These are phyloP conservation scores for Wickerhamiella sorbophila DNA, from an alignment of 805 yeast genomes.

Conservation along the genomic window DNA sequence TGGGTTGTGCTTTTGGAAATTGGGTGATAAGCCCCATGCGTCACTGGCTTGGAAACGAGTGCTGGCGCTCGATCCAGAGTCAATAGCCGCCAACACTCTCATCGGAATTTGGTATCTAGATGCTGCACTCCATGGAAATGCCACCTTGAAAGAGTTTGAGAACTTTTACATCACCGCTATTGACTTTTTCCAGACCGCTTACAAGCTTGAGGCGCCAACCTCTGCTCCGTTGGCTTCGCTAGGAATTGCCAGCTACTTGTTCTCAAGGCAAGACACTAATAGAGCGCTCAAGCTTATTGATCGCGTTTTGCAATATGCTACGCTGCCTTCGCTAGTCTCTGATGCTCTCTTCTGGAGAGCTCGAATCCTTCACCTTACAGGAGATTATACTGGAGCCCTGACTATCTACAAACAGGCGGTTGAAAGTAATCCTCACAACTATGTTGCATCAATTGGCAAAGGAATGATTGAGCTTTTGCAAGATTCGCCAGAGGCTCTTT, in stretches of 20 bases:
- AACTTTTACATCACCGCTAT: conserved; percentile 46
- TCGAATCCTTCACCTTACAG: conserved; percentile 47
- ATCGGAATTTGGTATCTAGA: conserved; percentile 58
- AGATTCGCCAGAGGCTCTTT: conserved; percentile 68
- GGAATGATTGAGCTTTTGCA: conserved; percentile 74
- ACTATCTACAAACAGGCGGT: conserved; percentile 58
- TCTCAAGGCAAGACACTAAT: conserved; percentile 47
- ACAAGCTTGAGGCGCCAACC: conserved; percentile 27
- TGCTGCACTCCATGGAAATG: conserved; percentile 41
- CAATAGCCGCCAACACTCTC: conserved; percentile 47
- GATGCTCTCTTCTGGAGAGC: conserved; percentile 79
- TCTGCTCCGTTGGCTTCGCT: conserved; percentile 47
- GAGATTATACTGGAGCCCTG: conserved; percentile 57
- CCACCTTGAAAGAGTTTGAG: conserved; percentile 39
- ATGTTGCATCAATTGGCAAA: conserved; percentile 63
- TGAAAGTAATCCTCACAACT: conserved; percentile 42
- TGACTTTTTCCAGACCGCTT: conserved; percentile 28
- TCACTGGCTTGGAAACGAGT: conserved; percentile 70
- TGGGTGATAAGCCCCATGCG: conserved; percentile 69
- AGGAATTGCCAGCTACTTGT: conserved; percentile 55
- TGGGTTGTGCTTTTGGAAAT: conserved; percentile 85
- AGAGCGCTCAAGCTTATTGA: conserved; percentile 43
- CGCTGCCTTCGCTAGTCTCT: conserved; percentile 32
- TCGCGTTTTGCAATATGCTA: conserved; percentile 32
- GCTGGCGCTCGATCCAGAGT: conserved; percentile 46